Percentiles rank a stretch among this genome's conserved stretches.
phyloP scores from a whole-genome alignment of 768 basidiomycete genomes.

The Phanerochaete sordida region DNA sequence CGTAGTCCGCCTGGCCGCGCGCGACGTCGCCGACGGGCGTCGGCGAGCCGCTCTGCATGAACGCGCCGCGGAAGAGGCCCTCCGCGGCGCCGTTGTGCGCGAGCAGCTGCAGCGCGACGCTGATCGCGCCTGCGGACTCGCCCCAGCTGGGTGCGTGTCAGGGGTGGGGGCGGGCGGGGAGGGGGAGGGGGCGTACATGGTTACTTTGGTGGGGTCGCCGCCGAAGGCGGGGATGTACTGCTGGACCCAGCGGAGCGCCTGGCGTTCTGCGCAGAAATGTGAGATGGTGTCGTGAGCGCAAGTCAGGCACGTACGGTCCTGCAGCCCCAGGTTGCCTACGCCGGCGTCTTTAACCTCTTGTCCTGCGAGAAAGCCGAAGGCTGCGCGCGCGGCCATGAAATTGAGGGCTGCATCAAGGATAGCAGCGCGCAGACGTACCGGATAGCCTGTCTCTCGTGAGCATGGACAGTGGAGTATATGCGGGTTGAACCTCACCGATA shows the following conservation, averaged over 20 bases:
- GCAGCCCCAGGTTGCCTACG: slow-evolving; percentile 46
- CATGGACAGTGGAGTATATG: no score
- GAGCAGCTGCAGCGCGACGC: slow-evolving; percentile 27
- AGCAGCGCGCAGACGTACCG: no score
- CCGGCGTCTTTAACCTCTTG: slow-evolving; percentile 37
- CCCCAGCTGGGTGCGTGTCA: slow-evolving; percentile 30
- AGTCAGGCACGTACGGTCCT: slow-evolving; percentile 44
- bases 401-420: no score
- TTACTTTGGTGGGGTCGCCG: slow-evolving; percentile 10
- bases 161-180: neutral
- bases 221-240: slow-evolving; percentile 9
- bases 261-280: slow-evolving; percentile 8
- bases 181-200: slow-evolving; percentile 3
- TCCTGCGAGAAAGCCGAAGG: slow-evolving; percentile 40
- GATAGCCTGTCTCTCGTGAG: neutral
- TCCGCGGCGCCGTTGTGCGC: slow-evolving; percentile 20
- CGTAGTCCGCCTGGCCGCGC: slow-evolving; percentile 35
- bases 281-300: no score
- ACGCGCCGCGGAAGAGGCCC: slow-evolving; percentile 31
- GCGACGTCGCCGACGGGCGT: slow-evolving; percentile 15
- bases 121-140: slow-evolving; percentile 37
- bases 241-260: slow-evolving; percentile 13
- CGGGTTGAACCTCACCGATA: slow-evolving; percentile 33
- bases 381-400: slow-evolving; percentile 19
- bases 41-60: slow-evolving; percentile 29